Percentiles rank a stretch among this genome's conserved stretches.
These are phyloP conservation scores for Viridothelium virens DNA, from an alignment of 495 filamentous ascomycete genomes.

Conservation along the genomic window DNA sequence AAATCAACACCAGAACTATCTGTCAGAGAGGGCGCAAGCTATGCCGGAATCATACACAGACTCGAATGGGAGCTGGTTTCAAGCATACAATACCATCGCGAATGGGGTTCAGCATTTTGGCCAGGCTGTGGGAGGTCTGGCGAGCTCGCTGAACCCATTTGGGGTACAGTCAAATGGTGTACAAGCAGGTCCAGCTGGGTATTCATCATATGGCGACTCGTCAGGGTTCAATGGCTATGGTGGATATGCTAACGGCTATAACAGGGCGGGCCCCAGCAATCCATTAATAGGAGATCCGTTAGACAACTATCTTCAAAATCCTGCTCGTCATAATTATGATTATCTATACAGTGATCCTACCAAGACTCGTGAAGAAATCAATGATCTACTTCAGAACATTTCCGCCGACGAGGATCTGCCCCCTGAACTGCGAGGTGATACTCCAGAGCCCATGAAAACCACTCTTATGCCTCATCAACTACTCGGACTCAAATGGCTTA, in stretches of 20 bases:
- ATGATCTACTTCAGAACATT: conserved; percentile 33
- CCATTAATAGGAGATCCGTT: conserved; percentile 13
- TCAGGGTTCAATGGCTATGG: conserved; percentile 3
- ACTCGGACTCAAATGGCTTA: conserved; percentile 75
- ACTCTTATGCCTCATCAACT: conserved; percentile 76
- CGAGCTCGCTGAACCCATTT: conserved; percentile 3
- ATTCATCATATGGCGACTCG: conserved; percentile 8
- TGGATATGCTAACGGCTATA: neutral
- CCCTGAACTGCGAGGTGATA: conserved; percentile 36
- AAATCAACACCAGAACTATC: neutral
- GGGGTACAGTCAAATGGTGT: neutral
- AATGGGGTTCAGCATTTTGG: conserved; percentile 1
- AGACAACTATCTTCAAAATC: neutral
- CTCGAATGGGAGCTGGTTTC: conserved; percentile 2
- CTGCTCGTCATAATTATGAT: conserved; percentile 12
- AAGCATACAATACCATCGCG: neutral
- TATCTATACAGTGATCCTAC: conserved; percentile 23
- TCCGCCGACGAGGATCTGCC: conserved; percentile 34
- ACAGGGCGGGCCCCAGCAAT: conserved; percentile 4
- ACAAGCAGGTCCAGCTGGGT: neutral
- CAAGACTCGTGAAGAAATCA: conserved; percentile 28
- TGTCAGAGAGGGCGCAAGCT: neutral
- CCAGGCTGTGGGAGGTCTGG: neutral
- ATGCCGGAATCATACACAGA: conserved; percentile 20
- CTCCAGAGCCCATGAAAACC: conserved; percentile 62